Evolutionary conservation across 1,284 basidiomycete species (phyloP).

Genomic region (Meripilus lineatus): DNA sequence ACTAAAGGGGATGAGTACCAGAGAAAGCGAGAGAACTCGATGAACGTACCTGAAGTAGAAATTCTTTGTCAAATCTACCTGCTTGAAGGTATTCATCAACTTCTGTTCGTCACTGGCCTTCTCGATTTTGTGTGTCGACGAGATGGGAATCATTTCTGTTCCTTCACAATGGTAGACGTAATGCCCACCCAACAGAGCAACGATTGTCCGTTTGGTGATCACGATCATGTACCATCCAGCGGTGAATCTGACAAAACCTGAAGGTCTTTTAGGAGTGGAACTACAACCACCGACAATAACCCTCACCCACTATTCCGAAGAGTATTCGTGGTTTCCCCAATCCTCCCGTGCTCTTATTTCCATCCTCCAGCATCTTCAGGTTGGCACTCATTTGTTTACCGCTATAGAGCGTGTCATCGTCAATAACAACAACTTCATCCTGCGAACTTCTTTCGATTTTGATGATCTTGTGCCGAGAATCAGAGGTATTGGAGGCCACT

Average conservation of each 20-base stretch:
- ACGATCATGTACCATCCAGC: constrained; percentile 91
- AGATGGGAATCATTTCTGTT: constrained; percentile 79
- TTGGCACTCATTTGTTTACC: constrained; percentile 86
- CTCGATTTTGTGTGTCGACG: constrained; percentile 73
- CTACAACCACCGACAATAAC: constrained; percentile 3
- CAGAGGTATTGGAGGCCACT: constrained; percentile 81
- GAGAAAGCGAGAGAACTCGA: background rate
- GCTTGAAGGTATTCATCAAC: constrained; percentile 90
- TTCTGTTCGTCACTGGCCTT: constrained; percentile 81
- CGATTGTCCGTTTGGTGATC: constrained; percentile 87
- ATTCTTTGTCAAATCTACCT: constrained; percentile 97
- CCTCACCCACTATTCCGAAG: constrained; percentile 72
- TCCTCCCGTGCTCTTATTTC: constrained; percentile 85
- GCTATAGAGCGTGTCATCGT: constrained; percentile 79
- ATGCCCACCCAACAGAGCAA: constrained; percentile 93
- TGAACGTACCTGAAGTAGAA: constrained; percentile 90
- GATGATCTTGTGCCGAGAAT: constrained; percentile 82
- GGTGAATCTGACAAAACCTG: constrained; percentile 88
- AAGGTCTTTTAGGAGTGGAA: background rate
- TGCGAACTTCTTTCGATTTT: constrained; percentile 86
- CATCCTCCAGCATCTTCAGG: constrained; percentile 92
- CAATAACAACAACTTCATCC: constrained; percentile 76
- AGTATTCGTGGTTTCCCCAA: constrained; percentile 80
- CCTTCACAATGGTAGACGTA: constrained; percentile 97
- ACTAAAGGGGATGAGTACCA: constrained; percentile 44